A percentile compares a stretch with the other conserved stretches of the same genome.
Conservation (phyloP, 768 basidiomycete genomes). For the Lactifluus pinguis region DNA sequence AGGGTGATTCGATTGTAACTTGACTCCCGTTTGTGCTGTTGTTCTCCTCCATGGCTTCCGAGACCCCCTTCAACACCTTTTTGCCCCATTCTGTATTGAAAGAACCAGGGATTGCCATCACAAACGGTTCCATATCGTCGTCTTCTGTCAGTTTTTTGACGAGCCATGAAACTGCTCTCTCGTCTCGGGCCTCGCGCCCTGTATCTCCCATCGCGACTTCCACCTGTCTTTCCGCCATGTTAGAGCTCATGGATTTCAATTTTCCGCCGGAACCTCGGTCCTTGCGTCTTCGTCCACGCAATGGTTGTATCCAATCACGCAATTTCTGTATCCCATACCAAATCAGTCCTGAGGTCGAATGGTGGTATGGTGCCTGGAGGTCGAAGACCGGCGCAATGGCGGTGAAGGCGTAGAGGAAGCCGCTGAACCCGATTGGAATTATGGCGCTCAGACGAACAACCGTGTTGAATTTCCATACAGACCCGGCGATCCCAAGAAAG, state of each 20-base stretch:
- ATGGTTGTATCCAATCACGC: too few relatives aligned
- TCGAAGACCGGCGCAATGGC: neutral
- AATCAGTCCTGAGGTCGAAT: neutral
- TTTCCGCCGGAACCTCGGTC: neutral
- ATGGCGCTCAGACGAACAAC: neutral
- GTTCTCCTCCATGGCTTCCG: neutral
- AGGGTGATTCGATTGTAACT: neutral
- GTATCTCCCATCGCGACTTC: neutral
- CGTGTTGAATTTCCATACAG: slow-evolving; percentile 28
- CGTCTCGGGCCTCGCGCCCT: neutral
- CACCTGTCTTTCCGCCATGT: neutral
- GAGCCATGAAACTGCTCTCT: neutral
- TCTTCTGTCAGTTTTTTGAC: neutral
- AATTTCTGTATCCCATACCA: slow-evolving; percentile 2
- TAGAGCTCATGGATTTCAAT: neutral
- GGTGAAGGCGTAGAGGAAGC: slow-evolving; percentile 7
- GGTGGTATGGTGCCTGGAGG: slow-evolving; percentile 7
- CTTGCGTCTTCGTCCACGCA: neutral
- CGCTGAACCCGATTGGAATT: neutral
- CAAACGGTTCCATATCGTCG: neutral
- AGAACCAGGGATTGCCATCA: slow-evolving; percentile 1
- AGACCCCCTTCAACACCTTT: neutral
- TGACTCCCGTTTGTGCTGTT: neutral
- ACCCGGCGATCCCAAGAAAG: slow-evolving; percentile 38
- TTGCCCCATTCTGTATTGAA: slow-evolving; percentile 9